These are phyloP conservation scores for Mortierella sp. DNA, from an alignment of 371 early-diverging fungal species.

Conservation along the genomic window DNA sequence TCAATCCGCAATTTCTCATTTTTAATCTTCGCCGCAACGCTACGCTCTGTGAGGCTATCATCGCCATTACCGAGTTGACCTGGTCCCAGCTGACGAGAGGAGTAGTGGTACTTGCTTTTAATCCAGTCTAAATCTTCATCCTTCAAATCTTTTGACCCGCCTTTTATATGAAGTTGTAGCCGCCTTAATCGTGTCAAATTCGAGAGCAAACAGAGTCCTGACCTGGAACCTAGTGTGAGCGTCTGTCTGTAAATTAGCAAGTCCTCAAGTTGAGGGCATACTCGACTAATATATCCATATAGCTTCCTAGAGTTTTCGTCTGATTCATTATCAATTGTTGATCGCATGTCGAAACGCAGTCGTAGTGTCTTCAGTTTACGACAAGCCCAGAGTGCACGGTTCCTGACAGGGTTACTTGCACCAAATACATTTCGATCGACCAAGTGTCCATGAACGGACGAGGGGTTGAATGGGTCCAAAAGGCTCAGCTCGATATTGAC, in stretches of 20 bases:
- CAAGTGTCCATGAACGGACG: neutral
- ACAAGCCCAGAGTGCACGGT: constrained; percentile 10
- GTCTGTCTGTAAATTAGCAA: neutral
- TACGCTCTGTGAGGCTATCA: neutral
- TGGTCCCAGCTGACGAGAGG: neutral
- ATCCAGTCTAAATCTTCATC: constrained; percentile 3
- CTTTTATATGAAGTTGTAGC: neutral
- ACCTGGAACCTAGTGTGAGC: neutral
- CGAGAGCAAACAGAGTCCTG: constrained; percentile 5
- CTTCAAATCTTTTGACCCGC: no score
- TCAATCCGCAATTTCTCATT: neutral
- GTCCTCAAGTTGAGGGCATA: constrained; percentile 6
- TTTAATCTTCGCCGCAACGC: neutral
- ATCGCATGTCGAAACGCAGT: neutral
- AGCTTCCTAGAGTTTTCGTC: constrained; percentile 1
- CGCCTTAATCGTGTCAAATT: neutral
- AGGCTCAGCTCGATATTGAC: constrained; percentile 8
- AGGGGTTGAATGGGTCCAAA: neutral
- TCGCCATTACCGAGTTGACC: neutral
- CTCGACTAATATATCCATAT: constrained; percentile 13
- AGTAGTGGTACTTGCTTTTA: neutral
- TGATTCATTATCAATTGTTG: neutral
- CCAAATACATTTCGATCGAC: neutral
- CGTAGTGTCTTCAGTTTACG: constrained; percentile 11
- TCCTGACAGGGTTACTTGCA: neutral